Evolutionary conservation across 345 rosid species (phyloP), one percentile per base, ranked within the genome.

Genomic region (Salix purpurea): DNA sequence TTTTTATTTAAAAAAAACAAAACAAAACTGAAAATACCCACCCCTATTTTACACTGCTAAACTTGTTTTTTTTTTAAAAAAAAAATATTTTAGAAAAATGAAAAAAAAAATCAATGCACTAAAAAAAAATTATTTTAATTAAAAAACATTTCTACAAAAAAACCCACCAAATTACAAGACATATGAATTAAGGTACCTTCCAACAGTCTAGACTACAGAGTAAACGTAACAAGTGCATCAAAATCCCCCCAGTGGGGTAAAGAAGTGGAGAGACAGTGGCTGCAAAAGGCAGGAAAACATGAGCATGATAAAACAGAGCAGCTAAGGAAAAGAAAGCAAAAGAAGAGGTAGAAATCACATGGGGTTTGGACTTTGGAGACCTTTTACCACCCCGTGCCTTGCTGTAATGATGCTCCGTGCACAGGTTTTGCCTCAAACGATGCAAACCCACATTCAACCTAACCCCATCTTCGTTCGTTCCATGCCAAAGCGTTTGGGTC

Each of bases 311-410:
- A 7, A 69, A 64, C 13, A 32, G 37, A 23, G 71, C 48, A 50
- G 34, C 34, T 23, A 6, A 12, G 32, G 39, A 24, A 13, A 14
- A 30, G 18, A 32, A 52, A 34, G 56, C 48, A 15, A 61, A 46
- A 50, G 50, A 15, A 39, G 44, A 19, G 21, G 52, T 23, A 6
- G 28, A 44, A 64, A 80, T 74, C 85, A 84, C 85, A 65, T 78
- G 71, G 78, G 30, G 24, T 28, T 36, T 18, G 32, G 21, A 36
- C 21, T 28, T 36, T 18, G 32, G 21, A 36, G 15, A 12, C 64
- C 78, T 83, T 81, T 81, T 69, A 56, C 77, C 79, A 56, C 77
- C 79, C 39, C 77, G 76, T 80, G 79, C 81, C 64, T 61, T 16
- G 72, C 67, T 81, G 84, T 71, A 71, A 81, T 77, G 58, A 83